These are phyloP conservation scores for Apiospora malaysiana DNA, from an alignment of 2,329 filamentous ascomycete genomes.

Conservation along the genomic window DNA sequence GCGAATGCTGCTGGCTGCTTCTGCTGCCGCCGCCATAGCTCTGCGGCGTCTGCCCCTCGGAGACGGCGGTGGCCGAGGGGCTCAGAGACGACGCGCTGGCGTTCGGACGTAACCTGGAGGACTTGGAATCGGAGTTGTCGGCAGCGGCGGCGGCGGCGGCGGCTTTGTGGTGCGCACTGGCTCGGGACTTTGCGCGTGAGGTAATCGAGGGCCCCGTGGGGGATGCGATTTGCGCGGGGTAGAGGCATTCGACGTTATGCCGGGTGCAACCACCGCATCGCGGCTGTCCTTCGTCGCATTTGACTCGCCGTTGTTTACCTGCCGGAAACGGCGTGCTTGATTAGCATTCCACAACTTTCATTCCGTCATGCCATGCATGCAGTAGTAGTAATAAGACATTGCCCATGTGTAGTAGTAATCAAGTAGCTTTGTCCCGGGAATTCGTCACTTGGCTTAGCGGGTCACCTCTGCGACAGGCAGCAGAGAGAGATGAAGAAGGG, in stretches of 20 bases:
- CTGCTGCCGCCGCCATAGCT: constrained; percentile 26
- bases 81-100: constrained; percentile 6
- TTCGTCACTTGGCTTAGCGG: background rate
- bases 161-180: background rate
- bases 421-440: background rate
- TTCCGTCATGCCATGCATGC: background rate
- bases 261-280: constrained; percentile 39
- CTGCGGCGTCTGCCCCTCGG: constrained; percentile 21
- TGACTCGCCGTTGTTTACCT: constrained; percentile 25
- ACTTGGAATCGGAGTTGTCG: background rate
- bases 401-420: background rate
- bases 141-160: background rate
- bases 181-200: constrained; percentile 25
- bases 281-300: constrained; percentile 40
- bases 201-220: constrained; percentile 19
- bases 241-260: constrained; percentile 39
- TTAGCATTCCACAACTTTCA: background rate
- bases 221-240: constrained; percentile 30
- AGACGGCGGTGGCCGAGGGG: background rate
- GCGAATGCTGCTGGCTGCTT: constrained; percentile 28
- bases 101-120: background rate
- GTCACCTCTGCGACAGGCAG: background rate
- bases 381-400: background rate
- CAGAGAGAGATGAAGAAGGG: background rate
- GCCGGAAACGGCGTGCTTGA: background rate